Base-by-base conservation (phyloP, 768 basidiomycete genomes). In the Melanogaster broomeanus region DNA sequence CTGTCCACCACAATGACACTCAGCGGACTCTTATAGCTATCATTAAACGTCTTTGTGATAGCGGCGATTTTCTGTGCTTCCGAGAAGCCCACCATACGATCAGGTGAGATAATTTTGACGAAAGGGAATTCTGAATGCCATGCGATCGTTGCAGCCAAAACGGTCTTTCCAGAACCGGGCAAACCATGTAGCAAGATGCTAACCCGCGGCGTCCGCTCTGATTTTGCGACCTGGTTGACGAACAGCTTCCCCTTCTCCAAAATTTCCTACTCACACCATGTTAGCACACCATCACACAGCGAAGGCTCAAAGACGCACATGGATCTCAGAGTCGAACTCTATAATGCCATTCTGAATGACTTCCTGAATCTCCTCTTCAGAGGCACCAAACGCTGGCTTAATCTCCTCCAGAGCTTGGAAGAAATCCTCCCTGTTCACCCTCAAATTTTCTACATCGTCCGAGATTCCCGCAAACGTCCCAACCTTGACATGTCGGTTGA, bases 311-410 rank as follows among this genome's bases (percentile, higher is more conserved):
- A 40, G 38, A 49, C 49, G 41, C 59, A 95, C 95, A 63, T 96
- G 87, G 60, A 98, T 74, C 35, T 77, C 74, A 7, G 65, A 51
- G 68, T 85, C 85, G 66, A 82, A 97, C 64, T 93, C 92, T 39
- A 98, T 93, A 67, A 98, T 98, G 3, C 97, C 97, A 65, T 98
- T 92, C 70, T 95, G 91, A 19, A 98, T 88, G 48, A 97, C 93
- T 58, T 88, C 85, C 58, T 87, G 81, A 16, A 99, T 75, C 72
- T 99, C 96, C 69, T 96, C 95, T 70, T 98, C 97, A 1, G 96
- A 88, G 2, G 97, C 93, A 83, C 97, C 97, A 66, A 93, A 99
- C 16, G 95, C 93, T 10, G 97, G 93, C 57, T 93, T 90, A 1
- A 98, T 92, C 64, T 99, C 97, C 0, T 93, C 88, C 43, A 99